Evolutionary conservation across 371 early-diverging fungal species (phyloP).

Genomic region (Mortierella sp.): DNA sequence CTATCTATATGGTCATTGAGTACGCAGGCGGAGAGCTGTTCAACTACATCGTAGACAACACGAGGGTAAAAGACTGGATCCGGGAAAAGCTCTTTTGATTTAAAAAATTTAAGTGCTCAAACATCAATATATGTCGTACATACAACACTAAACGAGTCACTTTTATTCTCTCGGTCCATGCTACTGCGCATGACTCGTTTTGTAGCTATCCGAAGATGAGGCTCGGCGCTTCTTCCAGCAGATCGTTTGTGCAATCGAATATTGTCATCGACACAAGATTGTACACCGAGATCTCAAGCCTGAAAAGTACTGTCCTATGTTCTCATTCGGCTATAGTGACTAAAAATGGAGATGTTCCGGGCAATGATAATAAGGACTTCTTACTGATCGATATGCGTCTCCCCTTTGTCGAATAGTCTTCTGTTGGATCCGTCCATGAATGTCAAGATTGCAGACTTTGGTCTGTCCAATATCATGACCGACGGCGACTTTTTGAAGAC

Average conservation of each 20-base stretch:
- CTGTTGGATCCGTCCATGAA: slow-evolving; percentile 94
- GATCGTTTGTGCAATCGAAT: slow-evolving; percentile 97
- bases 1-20: slow-evolving; percentile 98
- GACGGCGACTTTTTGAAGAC: slow-evolving; percentile 97
- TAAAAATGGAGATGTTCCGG: not conserved
- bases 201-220: slow-evolving; percentile 90
- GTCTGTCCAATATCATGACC: slow-evolving; percentile 93
- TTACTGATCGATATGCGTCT: too few species aligned
- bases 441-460: slow-evolving; percentile 98
- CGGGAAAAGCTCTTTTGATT: slow-evolving; percentile 1
- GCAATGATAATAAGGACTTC: too few species aligned
- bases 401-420: slow-evolving; percentile 67
- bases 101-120: too few species aligned
- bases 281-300: slow-evolving; percentile 94
- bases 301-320: slow-evolving; percentile 66
- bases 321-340: not conserved
- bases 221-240: slow-evolving; percentile 96
- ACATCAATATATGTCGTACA: too few species aligned
- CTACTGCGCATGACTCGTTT: slow-evolving; percentile 17
- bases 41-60: slow-evolving; percentile 96
- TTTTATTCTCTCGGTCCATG: not conserved
- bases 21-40: slow-evolving; percentile 97
- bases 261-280: slow-evolving; percentile 98
- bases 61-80: slow-evolving; percentile 66
- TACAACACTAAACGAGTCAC: too few species aligned